Percentiles rank a stretch among this genome's conserved stretches.
These are phyloP conservation scores for Lactifluus echinatus DNA, from an alignment of 768 basidiomycete species.

Conservation along the genomic window DNA sequence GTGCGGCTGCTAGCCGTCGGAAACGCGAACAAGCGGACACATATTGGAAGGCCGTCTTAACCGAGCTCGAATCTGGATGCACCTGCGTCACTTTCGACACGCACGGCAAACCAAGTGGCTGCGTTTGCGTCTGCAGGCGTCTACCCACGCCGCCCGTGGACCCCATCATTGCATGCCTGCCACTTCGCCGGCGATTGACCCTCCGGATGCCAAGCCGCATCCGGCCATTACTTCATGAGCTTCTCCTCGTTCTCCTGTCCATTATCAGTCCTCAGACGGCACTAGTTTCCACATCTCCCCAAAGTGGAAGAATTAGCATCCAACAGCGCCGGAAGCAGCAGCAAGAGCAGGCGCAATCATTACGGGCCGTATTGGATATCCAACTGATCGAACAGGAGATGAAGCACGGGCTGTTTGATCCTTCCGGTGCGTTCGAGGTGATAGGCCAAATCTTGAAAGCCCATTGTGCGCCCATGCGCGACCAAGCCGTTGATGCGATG, in stretches of 20 bases:
- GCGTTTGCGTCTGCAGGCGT: slow-evolving; percentile 40
- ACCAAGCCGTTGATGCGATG: slow-evolving; percentile 77
- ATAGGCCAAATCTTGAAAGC: slow-evolving; percentile 78
- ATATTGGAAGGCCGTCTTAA: slow-evolving; percentile 78
- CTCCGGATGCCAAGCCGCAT: slow-evolving; percentile 67
- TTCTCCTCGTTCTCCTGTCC: slow-evolving; percentile 39
- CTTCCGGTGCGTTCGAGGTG: slow-evolving; percentile 64
- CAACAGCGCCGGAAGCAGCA: slow-evolving; percentile 20
- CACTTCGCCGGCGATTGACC: slow-evolving; percentile 38
- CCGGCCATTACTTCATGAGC: slow-evolving; percentile 60
- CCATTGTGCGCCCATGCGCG: slow-evolving; percentile 92
- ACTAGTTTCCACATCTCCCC: slow-evolving; percentile 28
- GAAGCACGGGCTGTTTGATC: slow-evolving; percentile 66
- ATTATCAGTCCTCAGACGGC: slow-evolving; percentile 72
- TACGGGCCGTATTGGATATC: slow-evolving; percentile 51
- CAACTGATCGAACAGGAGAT: slow-evolving; percentile 78
- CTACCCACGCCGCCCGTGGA: slow-evolving; percentile 23
- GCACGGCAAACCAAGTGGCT: slow-evolving; percentile 40
- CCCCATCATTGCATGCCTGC: slow-evolving; percentile 37
- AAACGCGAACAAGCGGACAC: slow-evolving; percentile 65
- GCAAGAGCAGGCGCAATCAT: slow-evolving; percentile 13
- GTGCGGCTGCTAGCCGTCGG: slow-evolving; percentile 63
- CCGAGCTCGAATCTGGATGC: slow-evolving; percentile 74
- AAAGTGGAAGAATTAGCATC: slow-evolving; percentile 16
- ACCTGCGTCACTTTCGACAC: slow-evolving; percentile 73